Percentiles rank a stretch among this genome's conserved stretches.
phyloP scores from a whole-genome alignment of 2,329 filamentous ascomycete species.

The Penicillium sp. region DNA sequence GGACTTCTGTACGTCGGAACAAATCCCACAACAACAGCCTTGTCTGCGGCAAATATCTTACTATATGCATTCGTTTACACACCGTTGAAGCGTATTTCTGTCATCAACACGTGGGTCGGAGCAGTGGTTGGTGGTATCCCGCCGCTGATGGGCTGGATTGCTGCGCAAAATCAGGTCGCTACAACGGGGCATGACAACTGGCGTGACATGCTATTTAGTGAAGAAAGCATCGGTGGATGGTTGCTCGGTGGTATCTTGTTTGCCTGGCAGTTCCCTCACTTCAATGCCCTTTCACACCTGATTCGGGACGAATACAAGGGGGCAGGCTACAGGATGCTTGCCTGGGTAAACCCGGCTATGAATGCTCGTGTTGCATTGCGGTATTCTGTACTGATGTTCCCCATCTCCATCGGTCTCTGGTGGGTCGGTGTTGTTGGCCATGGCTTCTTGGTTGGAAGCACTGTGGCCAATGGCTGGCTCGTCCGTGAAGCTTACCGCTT shows the following conservation, averaged over 20 bases:
- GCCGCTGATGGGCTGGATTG: slow-evolving; percentile 96
- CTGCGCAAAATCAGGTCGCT: slow-evolving; percentile 84
- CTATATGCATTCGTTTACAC: slow-evolving; percentile 94
- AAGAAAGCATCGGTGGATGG: slow-evolving; percentile 77
- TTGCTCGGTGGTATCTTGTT: slow-evolving; percentile 80
- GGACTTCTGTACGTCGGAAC: slow-evolving; percentile 81
- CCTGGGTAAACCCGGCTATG: slow-evolving; percentile 80
- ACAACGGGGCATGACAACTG: slow-evolving; percentile 69
- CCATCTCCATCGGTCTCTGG: slow-evolving; percentile 78
- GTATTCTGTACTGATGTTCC: slow-evolving; percentile 82
- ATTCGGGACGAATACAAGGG: slow-evolving; percentile 85
- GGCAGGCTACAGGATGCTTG: slow-evolving; percentile 69
- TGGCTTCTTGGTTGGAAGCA: slow-evolving; percentile 77
- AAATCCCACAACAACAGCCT: slow-evolving; percentile 85
- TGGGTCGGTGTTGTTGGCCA: slow-evolving; percentile 79
- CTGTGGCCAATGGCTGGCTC: slow-evolving; percentile 84
- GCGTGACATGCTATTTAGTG: slow-evolving; percentile 73
- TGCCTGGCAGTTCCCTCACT: slow-evolving; percentile 97
- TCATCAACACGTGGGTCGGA: slow-evolving; percentile 91
- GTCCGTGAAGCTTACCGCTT: slow-evolving; percentile 75
- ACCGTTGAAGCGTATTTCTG: slow-evolving; percentile 81
- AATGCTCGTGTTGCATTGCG: slow-evolving; percentile 85
- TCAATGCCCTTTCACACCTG: slow-evolving; percentile 87
- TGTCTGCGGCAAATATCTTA: slow-evolving; percentile 80
- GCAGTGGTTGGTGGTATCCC: slow-evolving; percentile 91